A percentile compares a stretch with the other conserved stretches of the same genome.
phyloP scores from a whole-genome alignment of 2,329 filamentous ascomycete species.

The Sphaerostilbella broomeana region DNA sequence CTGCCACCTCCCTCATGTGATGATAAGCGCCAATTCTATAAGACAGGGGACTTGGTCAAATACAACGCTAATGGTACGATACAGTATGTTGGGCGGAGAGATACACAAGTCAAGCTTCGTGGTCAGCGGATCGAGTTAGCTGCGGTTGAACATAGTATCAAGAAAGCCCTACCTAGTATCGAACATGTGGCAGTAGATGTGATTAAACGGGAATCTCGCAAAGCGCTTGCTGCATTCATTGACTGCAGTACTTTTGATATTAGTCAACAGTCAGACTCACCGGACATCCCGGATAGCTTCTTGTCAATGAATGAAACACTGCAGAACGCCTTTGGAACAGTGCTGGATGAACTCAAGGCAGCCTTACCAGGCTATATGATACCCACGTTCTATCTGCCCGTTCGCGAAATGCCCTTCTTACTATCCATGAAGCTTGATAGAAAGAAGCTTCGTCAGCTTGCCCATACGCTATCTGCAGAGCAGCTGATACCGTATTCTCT shows the following conservation, averaged over 20 bases:
- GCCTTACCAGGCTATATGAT: conserved; percentile 17
- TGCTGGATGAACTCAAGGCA: conserved; percentile 8
- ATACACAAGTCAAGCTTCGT: conserved; percentile 9
- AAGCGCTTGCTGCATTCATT: too few relatives aligned
- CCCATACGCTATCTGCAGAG: conserved; percentile 5
- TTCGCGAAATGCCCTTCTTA: conserved; percentile 15
- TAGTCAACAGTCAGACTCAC: too few relatives aligned
- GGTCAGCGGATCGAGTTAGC: conserved; percentile 10
- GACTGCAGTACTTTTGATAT: too few relatives aligned
- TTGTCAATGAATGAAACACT: conserved; percentile 1
- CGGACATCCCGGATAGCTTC: too few relatives aligned
- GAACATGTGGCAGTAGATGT: conserved; percentile 7
- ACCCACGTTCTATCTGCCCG: conserved; percentile 14
- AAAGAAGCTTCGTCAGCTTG: conserved; percentile 3
- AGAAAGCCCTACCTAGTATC: conserved; percentile 6
- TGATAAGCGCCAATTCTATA: too few relatives aligned
- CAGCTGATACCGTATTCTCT: conserved; percentile 6
- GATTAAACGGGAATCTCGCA: background rate
- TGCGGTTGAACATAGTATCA: conserved; percentile 13
- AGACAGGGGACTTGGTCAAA: conserved; percentile 6
- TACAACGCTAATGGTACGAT: conserved; percentile 7
- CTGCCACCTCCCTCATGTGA: too few relatives aligned
- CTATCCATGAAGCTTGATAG: conserved; percentile 16
- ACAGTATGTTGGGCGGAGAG: conserved; percentile 8
- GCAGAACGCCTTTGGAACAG: background rate